Evolutionary conservation across 2,329 filamentous ascomycete genomes (phyloP), one percentile per base, ranked within the genome.

Genomic region (Phyllachora maydis): DNA sequence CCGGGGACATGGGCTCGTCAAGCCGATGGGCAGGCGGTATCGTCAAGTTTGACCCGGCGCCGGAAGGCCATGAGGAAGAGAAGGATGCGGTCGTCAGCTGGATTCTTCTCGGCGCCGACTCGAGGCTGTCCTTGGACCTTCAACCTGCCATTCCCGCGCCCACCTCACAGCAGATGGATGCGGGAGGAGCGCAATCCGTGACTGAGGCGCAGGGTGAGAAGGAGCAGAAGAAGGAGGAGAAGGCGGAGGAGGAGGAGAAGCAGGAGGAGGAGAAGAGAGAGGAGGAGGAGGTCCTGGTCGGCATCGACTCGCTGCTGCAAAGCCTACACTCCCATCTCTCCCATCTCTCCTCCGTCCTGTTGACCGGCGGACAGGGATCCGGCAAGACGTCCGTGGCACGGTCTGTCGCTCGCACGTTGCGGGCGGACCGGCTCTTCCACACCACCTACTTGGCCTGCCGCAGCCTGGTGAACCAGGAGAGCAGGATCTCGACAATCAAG

Each of bases 11-110:
- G n/a, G n/a, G n/a, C n/a, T n/a, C n/a, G n/a, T n/a, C n/a, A n/a
- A n/a, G n/a, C n/a, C n/a, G n/a, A n/a, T 93, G 85, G 69, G 69
- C 82, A 31, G 88, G 88, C 3, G 85, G 81, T 2, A 63, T 93
- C 14, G 38, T 93, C 24, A 72, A 71, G 37, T 79, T 93, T 36
- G 73, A 88, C 19, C 66, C 68, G 16, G 46, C 64, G 43, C 50
- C 26, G 11, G n/a, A n/a, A n/a, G n/a, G n/a, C n/a, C n/a, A n/a
- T n/a, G n/a, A n/a, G n/a, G n/a, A n/a, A n/a, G n/a, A n/a, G n/a
- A n/a, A n/a, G n/a, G n/a, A n/a, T n/a, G 14, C 36, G 2, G 27
- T 34, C 2, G 41, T 54, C 5, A 55, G 52, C 16, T 98, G 88
- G 88, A 55, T 83, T 17, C n/a, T n/a, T n/a, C 45, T 82, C 2